Percentiles rank a stretch among this genome's conserved stretches.
Conservation (phyloP, 2,329 filamentous ascomycete species). For the Sporothrix inflata region DNA sequence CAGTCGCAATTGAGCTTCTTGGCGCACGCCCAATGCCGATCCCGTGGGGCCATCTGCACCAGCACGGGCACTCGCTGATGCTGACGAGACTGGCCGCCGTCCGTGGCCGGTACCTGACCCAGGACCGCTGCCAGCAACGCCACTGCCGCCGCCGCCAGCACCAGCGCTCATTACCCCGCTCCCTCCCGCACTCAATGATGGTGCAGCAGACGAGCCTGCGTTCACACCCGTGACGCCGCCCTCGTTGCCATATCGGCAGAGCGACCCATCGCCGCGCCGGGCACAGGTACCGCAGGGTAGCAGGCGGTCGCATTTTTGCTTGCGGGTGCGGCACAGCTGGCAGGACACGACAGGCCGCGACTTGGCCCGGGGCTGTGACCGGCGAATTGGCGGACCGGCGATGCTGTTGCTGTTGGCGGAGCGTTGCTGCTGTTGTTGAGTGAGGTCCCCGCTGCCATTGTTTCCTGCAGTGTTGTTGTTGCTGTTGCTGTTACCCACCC, state of each 20-base stretch:
- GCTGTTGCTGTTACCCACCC: neutral
- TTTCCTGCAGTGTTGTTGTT: neutral
- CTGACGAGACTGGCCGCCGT: conserved; percentile 35
- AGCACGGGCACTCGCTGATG: neutral
- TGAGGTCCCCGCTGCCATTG: neutral
- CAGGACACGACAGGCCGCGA: conserved; percentile 48
- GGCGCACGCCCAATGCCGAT: conserved; percentile 32
- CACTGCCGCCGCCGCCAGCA: conserved; percentile 33
- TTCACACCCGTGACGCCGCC: conserved; percentile 13
- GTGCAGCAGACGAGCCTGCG: neutral
- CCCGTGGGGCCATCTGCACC: neutral
- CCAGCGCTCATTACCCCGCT: neutral
- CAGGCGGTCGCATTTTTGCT: conserved; percentile 49
- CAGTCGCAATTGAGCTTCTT: conserved; percentile 47
- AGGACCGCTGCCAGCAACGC: conserved; percentile 35
- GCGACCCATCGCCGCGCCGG: conserved; percentile 43
- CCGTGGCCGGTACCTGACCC: neutral
- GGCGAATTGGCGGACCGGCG: conserved; percentile 14
- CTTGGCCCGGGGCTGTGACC: conserved; percentile 12
- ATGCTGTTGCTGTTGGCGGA: neutral
- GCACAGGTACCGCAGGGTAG: conserved; percentile 47
- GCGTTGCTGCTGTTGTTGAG: neutral
- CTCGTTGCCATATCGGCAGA: conserved; percentile 42
- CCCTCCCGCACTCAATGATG: neutral
- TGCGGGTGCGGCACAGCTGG: conserved; percentile 47